Conservation (phyloP, 768 basidiomycete genomes). For the Lentinula guzmanii region DNA sequence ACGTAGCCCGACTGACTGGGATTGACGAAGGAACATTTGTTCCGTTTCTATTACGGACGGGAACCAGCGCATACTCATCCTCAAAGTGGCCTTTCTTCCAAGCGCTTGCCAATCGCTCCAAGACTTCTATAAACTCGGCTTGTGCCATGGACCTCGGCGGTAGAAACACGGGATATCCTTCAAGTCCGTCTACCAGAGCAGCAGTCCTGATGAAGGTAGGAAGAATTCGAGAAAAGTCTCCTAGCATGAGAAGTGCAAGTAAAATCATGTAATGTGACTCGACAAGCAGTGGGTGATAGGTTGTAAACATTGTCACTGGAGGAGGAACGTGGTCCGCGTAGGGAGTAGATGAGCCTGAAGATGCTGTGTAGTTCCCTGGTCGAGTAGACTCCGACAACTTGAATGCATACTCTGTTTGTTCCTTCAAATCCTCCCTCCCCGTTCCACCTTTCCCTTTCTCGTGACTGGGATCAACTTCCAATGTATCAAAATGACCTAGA, state of each 20-base stretch:
- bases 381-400: slow-evolving; percentile 62
- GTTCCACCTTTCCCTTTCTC: slow-evolving; percentile 15
- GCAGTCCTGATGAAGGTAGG: slow-evolving; percentile 63
- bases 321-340: slow-evolving; percentile 28
- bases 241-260: slow-evolving; percentile 70
- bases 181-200: slow-evolving; percentile 69
- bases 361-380: slow-evolving; percentile 42
- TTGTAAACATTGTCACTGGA: slow-evolving; percentile 65
- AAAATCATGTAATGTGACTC: slow-evolving; percentile 83
- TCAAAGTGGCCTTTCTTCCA: slow-evolving; percentile 52
- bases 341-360: slow-evolving; percentile 12
- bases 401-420: slow-evolving; percentile 62
- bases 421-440: slow-evolving; percentile 33
- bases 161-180: slow-evolving; percentile 85
- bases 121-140: slow-evolving; percentile 80
- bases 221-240: slow-evolving; percentile 59
- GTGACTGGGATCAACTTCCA: slow-evolving; percentile 31
- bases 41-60: slow-evolving; percentile 24
- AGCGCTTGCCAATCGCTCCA: slow-evolving; percentile 73
- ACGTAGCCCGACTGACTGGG: not conserved
- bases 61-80: not conserved
- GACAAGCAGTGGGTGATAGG: slow-evolving; percentile 86
- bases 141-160: slow-evolving; percentile 87
- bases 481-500: slow-evolving; percentile 73
- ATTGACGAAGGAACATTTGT: slow-evolving; percentile 20